Evolutionary conservation across 2,329 filamentous ascomycete genomes (phyloP), one percentile per base, ranked within the genome.

Genomic region (Paraconiothyrium sp.): DNA sequence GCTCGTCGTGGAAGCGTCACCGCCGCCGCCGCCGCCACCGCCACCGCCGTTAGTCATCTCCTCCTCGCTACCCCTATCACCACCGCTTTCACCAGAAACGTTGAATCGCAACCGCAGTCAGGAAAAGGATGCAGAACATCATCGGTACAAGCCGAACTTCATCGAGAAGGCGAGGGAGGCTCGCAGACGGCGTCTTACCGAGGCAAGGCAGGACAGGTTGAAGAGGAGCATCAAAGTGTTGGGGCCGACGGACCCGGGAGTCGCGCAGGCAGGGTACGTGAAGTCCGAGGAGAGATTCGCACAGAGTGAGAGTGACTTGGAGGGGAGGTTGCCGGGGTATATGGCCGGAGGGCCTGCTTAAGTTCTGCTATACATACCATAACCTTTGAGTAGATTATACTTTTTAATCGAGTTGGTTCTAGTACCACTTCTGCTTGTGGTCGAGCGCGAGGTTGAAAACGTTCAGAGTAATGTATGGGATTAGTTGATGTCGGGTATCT

Each of bases 141-240:
- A 48, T 22, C 58, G 58, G 11, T 43, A 34, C 24, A 67, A 56
- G 35, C 61, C 56, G 4, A 47, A 65, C 2, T 63, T 74, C 30
- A 39, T 76, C 2, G 65, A 69, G 39, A 75, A 65, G 51, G 72
- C 70, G 30, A 67, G 57, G 39, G 69, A 72, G 34, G 66, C 68
- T 14, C 63, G 74, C 59, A 68, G 65, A 34, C 66, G 56, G 30
- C 65, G 69, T 9, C 63, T 67, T 14, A 61, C 46, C 30, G 68
- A 75, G 24, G 55, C 55, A 1, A 67, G 67, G 59, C 71, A 72
- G 11, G 67, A 74, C 54, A 71, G 66, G 47, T 47, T 77, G 14
- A 78, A 77, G 64, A 65, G 65, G 46, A 77, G 71, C 59, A 78
- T 78, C 9, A 69, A 61, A 35, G 66, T 77, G 2, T 46, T 78